Evolutionary conservation across 306 rosid species (phyloP), one percentile per base, ranked within the genome.

Genomic region (Acacia confusa): DNA sequence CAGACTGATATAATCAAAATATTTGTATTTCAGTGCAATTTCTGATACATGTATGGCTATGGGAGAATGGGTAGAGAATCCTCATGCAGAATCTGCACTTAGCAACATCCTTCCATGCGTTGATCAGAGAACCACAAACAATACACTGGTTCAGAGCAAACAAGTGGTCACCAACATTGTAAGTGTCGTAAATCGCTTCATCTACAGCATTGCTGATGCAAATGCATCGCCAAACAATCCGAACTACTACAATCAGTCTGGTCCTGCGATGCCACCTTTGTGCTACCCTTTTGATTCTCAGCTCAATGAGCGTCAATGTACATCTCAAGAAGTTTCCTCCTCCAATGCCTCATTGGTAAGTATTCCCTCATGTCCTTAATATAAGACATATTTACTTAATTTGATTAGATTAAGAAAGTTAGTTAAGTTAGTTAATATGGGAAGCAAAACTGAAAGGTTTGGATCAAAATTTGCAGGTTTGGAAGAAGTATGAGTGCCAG

Each of bases 11-110:
- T 60, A 41, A 69, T 58, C 4, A 34, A 7, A 57, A 76, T 65
- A 25, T 69, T 48, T 75, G 5, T 53, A 79, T 78, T 80, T 57
- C 88, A 94, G 98, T 87, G 84, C 95, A 70, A 92, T 94, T 76
- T 92, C 92, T 45, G 98, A 94, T 84, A 87, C 97, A 11, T 94
- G 98, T 76, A 79, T 92, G 91, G 95, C 97, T 27, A 94, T 94
- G 98, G 92, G 85, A 60, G 95, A 94, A 79, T 94, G 98, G 98
- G 97, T 94, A 74, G 95, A 94, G 61, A 84, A 90, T 88, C 95
- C 98, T 38, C 95, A 89, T 4, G 88, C 98, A 30, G 95, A 90
- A 85, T 90, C 97, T 22, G 94, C 97, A 71, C 98, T 92, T 44
- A 88, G 94, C 90, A 87, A 87, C 71, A 87, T 94, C 81, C 97